Percentiles rank a stretch among this genome's conserved stretches.
These are phyloP conservation scores for Patellifolia procumbens DNA, from an alignment of 179 eudicot genomes.

Conservation along the genomic window DNA sequence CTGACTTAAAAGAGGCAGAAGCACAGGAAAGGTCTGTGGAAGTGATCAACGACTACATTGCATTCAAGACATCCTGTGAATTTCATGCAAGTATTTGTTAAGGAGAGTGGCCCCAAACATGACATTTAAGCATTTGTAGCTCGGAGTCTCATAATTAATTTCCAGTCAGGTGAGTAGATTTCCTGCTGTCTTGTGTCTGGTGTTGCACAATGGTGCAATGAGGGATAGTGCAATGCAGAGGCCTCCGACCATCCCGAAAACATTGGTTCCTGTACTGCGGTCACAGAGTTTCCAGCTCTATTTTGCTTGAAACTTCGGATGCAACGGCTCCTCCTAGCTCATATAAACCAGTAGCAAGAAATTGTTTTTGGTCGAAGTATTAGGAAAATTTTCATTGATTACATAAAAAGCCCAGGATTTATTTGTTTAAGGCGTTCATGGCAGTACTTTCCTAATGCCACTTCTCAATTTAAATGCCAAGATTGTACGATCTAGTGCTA, in stretches of 20 bases:
- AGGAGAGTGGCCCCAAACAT: constrained; percentile 14
- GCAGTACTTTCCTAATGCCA: neutral
- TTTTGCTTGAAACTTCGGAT: neutral
- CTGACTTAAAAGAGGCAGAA: constrained; percentile 50
- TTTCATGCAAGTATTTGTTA: constrained; percentile 75
- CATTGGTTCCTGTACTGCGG: neutral
- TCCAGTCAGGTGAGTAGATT: constrained; percentile 3
- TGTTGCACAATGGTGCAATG: neutral
- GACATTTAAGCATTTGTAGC: neutral
- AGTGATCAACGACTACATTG: constrained; percentile 52
- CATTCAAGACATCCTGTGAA: constrained; percentile 55
- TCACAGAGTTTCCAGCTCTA: neutral
- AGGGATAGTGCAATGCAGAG: neutral
- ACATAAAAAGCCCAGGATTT: neutral
- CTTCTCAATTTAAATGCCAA: too few relatives aligned
- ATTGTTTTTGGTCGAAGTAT: neutral
- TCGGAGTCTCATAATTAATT: neutral
- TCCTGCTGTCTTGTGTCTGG: neutral
- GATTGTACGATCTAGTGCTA: too few relatives aligned
- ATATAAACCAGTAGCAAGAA: neutral
- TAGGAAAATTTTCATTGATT: neutral
- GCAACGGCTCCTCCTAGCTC: neutral
- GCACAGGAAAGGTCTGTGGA: constrained; percentile 34
- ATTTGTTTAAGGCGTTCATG: neutral
- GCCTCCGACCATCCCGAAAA: neutral